Evolutionary conservation across 2,329 filamentous ascomycete species (phyloP), one percentile per base, ranked within the genome.

Genomic region (Curvularia sp.): DNA sequence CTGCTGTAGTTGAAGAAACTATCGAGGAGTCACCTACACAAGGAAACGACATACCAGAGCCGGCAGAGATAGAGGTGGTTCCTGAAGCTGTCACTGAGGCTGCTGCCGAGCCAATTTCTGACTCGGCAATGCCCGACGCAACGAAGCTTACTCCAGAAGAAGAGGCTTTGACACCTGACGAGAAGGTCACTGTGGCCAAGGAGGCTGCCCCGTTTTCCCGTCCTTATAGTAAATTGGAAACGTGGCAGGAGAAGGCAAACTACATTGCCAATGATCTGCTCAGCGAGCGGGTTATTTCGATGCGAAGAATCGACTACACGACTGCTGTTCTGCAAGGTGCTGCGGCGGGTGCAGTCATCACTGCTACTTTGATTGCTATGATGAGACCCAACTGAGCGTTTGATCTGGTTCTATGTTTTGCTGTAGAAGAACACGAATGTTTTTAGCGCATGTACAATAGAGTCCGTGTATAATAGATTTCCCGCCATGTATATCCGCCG

Each of bases 221-320:
- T 4, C 55, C 60, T n/a, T 53, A 39, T 28, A 47, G 50, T n/a
- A 60, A 55, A 20, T 31, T 61, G 3, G 57, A 63, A 13, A 58
- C 63, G 4, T 73, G 68, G 71, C 69, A 68, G 44, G 57, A 65
- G 33, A 72, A 57, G 33, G 57, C 68, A 20, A 57, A 53, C 9
- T 59, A 63, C 10, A 59, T 65, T 44, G 67, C 69, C 28, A 60
- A 72, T 33, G 77, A 79, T 42, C 63, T 79, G 4, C 75, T 82
- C 64, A 82, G 80, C 66, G 78, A 82, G 49, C 74, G 78, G 22
- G 49, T 75, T 31, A 75, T 82, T 49, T 78, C 79, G 15, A 73
- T 83, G 48, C 78, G 79, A 39, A 76, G 79, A 57, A 74, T 81
- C 47, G 81, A 83, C 51, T 71, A 80, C 41, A 83, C 81, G 2